phyloP scores from a whole-genome alignment of 345 rosid genomes.

The Microcos paniculata region DNA sequence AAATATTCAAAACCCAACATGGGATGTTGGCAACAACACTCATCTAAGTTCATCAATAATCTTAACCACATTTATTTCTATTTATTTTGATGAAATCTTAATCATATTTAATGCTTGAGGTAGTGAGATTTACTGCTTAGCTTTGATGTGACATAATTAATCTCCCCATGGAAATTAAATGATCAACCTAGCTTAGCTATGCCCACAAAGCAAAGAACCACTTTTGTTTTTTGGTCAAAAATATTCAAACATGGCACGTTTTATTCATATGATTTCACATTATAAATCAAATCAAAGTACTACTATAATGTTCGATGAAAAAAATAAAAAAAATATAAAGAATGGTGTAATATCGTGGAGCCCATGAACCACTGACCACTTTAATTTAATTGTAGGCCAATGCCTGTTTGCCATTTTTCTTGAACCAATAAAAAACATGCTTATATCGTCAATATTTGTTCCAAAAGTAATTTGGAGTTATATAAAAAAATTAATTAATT shows the following conservation, averaged over 20 bases:
- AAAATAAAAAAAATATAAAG: too few species aligned
- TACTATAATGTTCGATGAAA: too few species aligned
- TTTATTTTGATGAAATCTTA: too few species aligned
- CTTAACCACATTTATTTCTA: too few species aligned
- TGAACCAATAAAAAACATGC: not conserved
- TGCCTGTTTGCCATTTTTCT: not conserved
- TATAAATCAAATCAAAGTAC: not conserved
- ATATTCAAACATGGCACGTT: not conserved
- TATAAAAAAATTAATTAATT: not conserved
- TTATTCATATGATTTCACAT: not conserved
- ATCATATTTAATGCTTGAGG: not conserved
- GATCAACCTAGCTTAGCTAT: not conserved
- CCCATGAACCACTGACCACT: conserved; percentile 1
- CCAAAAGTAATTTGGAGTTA: not conserved
- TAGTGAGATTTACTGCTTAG: not conserved
- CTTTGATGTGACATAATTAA: too few species aligned
- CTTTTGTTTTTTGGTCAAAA: not conserved
- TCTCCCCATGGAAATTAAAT: too few species aligned
- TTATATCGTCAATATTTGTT: not conserved
- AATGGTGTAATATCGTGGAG: not conserved
- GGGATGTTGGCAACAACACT: not conserved
- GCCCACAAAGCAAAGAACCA: not conserved
- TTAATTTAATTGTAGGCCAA: too few species aligned
- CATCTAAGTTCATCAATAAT: too few species aligned
- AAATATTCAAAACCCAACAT: too few species aligned